Evolutionary conservation across 2,329 filamentous ascomycete species (phyloP), one percentile per base, ranked within the genome.

Genomic region (Ascochyta lentis): DNA sequence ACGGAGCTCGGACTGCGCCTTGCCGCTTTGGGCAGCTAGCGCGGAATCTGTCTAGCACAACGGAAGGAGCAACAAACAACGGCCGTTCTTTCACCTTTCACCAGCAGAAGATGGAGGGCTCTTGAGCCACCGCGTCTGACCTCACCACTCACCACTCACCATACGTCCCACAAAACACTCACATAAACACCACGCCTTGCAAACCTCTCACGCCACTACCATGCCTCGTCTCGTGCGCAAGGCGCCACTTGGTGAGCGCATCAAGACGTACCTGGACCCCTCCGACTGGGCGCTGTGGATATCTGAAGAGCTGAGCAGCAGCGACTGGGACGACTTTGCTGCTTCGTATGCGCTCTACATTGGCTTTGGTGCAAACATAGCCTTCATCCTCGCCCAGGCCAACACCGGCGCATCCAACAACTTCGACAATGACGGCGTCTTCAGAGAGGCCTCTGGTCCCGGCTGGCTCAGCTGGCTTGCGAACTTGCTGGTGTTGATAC

Each of bases 271-370:
- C 75, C 80, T 97, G 56, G 94, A 98, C 71, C 92, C 91, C 3
- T 89, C 90, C 79, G 95, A 99, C 77, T 90, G 94, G 70, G 79
- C 95, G 49, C 86, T 99, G 16, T 96, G 92, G 90, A 77, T 96
- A 2, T 96, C 91, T 0, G 94, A 98, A 74, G 91, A 96, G 77
- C 84, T 99, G 57, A 93, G 97, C 73, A 92, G 92, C 26, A 88
- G 89, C 70, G 91, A 96, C 67, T 96, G 92, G 87, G 91, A 97
- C 65, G 91, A 94, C 19, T 80, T 85, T 58, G 80, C 87, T 59
- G 89, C 90, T 64, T 79, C 87, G 33, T 89, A 91, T 74, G 90
- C 91, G 24, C 85, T 87, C 5, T 87, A 91, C 47, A 79, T 96
- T 16, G 94, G 92, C 5, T 66, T 96, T 26, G 83, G 73, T 0